phyloP scores from a whole-genome alignment of 2,329 filamentous ascomycete species.

The Whalleya microplaca region DNA sequence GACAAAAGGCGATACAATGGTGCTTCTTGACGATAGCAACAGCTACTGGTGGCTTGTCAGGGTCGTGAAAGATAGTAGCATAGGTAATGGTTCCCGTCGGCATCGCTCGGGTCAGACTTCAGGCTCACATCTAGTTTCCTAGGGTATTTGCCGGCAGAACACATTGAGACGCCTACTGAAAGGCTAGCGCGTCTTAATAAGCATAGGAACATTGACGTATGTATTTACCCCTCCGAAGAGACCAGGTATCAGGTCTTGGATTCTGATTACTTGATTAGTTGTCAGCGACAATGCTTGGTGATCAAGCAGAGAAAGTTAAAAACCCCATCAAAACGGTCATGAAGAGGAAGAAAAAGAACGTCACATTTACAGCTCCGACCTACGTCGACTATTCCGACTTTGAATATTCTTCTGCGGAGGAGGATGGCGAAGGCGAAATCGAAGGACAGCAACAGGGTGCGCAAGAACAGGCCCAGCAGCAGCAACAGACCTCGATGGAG shows the following conservation, averaged over 20 bases:
- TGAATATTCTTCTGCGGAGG: conserved; percentile 83
- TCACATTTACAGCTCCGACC: conserved; percentile 82
- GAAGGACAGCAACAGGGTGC: conserved; percentile 41
- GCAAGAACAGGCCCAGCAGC: conserved; percentile 38
- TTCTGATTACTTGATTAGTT: conserved; percentile 49
- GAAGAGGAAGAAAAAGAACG: conserved; percentile 81
- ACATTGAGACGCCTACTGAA: conserved; percentile 98
- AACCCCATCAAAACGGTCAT: conserved; percentile 85
- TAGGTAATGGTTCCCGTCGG: conserved; percentile 55
- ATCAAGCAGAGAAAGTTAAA: conserved; percentile 75
- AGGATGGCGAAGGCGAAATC: conserved; percentile 57
- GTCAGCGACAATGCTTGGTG: conserved; percentile 65
- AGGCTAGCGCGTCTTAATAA: conserved; percentile 92
- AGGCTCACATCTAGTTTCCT: conserved; percentile 4
- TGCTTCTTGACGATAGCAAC: conserved; percentile 96
- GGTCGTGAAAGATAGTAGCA: conserved; percentile 96
- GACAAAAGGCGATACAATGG: conserved; percentile 98
- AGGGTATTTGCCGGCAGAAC: conserved; percentile 96
- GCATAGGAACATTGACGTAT: conserved; percentile 94
- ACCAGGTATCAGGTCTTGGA: not conserved
- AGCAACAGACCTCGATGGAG: conserved; percentile 37
- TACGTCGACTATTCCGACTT: conserved; percentile 88
- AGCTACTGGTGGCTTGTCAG: conserved; percentile 99
- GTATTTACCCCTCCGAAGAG: conserved; percentile 38
- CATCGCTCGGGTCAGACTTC: not conserved